Percentiles rank a stretch among this genome's conserved stretches.
phyloP scores from a whole-genome alignment of 2,329 filamentous ascomycete species.

The Hymenoscyphus scutula region DNA sequence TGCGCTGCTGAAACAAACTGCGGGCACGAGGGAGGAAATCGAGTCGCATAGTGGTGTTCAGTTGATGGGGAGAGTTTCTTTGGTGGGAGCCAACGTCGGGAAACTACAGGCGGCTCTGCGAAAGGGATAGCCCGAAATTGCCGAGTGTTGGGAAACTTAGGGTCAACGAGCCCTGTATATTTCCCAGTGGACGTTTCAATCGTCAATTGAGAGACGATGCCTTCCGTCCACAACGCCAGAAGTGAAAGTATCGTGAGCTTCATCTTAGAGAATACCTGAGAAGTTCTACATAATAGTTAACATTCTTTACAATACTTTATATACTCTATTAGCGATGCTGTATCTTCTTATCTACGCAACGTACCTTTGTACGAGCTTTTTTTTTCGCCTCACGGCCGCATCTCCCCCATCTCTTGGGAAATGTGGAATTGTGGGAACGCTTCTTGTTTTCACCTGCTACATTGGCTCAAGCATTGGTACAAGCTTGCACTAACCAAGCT shows the following conservation, averaged over 20 bases:
- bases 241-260: slow-evolving; percentile 10
- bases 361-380: too few species aligned
- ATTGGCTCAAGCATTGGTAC: too few species aligned
- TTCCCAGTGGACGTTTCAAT: slow-evolving; percentile 22
- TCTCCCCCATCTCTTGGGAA: too few species aligned
- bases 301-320: too few species aligned
- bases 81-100: slow-evolving; percentile 40
- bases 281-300: too few species aligned
- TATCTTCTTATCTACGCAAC: too few species aligned
- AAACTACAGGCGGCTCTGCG: slow-evolving; percentile 49
- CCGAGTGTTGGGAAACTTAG: slow-evolving; percentile 13
- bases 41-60: slow-evolving; percentile 19
- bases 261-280: slow-evolving; percentile 7
- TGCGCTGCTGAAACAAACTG: slow-evolving; percentile 31
- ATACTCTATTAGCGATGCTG: too few species aligned
- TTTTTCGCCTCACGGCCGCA: too few species aligned
- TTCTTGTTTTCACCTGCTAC: too few species aligned
- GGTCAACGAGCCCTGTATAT: slow-evolving; percentile 12
- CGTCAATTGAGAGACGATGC: slow-evolving; percentile 22
- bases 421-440: too few species aligned
- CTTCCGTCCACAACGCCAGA: neutral
- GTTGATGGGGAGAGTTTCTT: slow-evolving; percentile 19
- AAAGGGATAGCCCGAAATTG: slow-evolving; percentile 49
- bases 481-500: too few species aligned
- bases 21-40: slow-evolving; percentile 27